phyloP scores from a whole-genome alignment of 2,329 filamentous ascomycete genomes.

The Fusarium gaditjirri region DNA sequence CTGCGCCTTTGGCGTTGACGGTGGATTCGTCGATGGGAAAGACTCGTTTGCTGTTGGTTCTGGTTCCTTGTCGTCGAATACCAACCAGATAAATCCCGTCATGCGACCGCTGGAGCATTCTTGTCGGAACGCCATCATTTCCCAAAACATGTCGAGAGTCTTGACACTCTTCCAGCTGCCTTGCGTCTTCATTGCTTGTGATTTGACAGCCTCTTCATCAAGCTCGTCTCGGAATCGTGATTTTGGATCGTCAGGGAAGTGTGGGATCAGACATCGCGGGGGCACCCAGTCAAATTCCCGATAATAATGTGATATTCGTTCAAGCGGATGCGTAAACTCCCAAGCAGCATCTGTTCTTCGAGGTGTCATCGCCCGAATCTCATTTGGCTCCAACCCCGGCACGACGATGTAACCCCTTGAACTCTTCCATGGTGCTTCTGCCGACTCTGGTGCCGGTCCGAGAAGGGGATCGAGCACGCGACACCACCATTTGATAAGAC shows the following conservation, averaged over 20 bases:
- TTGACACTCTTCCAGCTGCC: constrained; percentile 86
- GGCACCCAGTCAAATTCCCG: constrained; percentile 71
- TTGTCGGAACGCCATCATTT: constrained; percentile 96
- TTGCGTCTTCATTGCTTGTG: constrained; percentile 62
- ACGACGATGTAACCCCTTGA: constrained; percentile 86
- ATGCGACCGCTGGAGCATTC: constrained; percentile 93
- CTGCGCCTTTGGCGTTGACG: constrained; percentile 50
- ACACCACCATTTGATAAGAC: constrained; percentile 96
- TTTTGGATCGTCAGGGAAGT: constrained; percentile 96
- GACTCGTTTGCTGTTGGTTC: constrained; percentile 22
- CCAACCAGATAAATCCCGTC: constrained; percentile 94
- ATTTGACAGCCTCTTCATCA: constrained; percentile 80
- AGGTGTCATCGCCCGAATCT: constrained; percentile 84
- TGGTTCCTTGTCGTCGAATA: constrained; percentile 71
- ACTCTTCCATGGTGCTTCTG: constrained; percentile 52
- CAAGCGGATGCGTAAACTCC: constrained; percentile 78
- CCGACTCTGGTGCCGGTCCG: constrained; percentile 53
- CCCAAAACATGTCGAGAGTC: constrained; percentile 94
- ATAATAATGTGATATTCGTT: constrained; percentile 69
- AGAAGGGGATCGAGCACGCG: constrained; percentile 83
- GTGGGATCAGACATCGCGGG: constrained; percentile 85
- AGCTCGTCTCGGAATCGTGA: constrained; percentile 88
- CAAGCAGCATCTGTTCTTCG: constrained; percentile 62
- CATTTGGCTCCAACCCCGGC: constrained; percentile 84
- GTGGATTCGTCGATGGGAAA: constrained; percentile 41